Conservation (phyloP, 2,329 filamentous ascomycete species). For the Trichoderma sp. region DNA sequence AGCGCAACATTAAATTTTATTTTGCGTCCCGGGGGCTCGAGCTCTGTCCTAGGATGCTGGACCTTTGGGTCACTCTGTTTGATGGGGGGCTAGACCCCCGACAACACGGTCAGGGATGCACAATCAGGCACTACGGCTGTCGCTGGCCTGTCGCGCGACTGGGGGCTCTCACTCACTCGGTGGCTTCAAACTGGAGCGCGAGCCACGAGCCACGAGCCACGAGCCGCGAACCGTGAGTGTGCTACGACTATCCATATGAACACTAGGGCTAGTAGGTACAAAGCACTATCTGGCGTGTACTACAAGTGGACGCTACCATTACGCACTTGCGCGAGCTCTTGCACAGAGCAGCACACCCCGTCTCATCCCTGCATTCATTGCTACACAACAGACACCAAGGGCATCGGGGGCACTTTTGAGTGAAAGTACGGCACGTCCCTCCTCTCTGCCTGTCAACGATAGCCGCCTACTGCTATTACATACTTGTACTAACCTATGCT, state of each 20-base stretch:
- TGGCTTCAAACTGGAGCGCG: conserved; percentile 22
- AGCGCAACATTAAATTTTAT: conserved; percentile 20
- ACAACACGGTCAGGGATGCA: conserved; percentile 15
- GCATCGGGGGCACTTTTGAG: conserved; percentile 27
- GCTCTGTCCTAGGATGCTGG: conserved; percentile 23
- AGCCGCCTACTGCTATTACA: neutral
- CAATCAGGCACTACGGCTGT: conserved; percentile 28
- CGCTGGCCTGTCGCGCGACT: conserved; percentile 26
- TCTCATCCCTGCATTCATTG: conserved; percentile 14
- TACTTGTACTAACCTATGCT: neutral
- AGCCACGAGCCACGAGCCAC: conserved; percentile 27
- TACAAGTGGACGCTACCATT: neutral
- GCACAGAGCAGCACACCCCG: neutral
- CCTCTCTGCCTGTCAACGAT: conserved; percentile 7
- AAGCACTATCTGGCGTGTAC: neutral
- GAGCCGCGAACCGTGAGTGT: conserved; percentile 23
- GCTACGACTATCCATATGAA: neutral
- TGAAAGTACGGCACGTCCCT: neutral
- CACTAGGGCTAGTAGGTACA: neutral
- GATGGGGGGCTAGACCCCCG: conserved; percentile 8
- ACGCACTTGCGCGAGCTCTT: neutral
- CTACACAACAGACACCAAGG: conserved; percentile 24
- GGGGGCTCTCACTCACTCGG: neutral
- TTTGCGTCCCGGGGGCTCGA: conserved; percentile 14
- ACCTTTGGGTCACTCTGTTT: conserved; percentile 21